Percentiles rank a stretch among this genome's conserved stretches.
These are phyloP conservation scores for Pseudofabraea citricarpa DNA, from an alignment of 2,329 filamentous ascomycete species.

Conservation along the genomic window DNA sequence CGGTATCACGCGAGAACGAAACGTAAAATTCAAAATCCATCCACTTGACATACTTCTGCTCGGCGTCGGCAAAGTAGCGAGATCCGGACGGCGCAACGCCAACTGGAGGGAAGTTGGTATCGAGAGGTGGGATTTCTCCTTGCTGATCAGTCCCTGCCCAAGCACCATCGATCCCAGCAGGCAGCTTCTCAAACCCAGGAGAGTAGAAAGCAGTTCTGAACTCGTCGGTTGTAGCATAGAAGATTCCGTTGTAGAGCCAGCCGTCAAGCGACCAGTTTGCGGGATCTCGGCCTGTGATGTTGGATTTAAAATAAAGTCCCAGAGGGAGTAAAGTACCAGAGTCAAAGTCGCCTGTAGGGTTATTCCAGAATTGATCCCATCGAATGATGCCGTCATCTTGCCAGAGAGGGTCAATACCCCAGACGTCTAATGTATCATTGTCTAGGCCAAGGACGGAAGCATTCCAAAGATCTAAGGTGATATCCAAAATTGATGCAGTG, in stretches of 20 bases:
- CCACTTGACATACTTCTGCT: conserved; percentile 42
- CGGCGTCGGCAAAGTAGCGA: conserved; percentile 37
- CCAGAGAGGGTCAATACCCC: conserved; percentile 6
- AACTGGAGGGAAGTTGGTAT: conserved; percentile 33
- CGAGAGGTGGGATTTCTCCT: conserved; percentile 32
- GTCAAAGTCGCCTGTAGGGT: background rate
- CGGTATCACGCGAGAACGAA: conserved; percentile 41
- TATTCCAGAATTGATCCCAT: conserved; percentile 1
- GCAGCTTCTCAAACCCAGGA: conserved; percentile 40
- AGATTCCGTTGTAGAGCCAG: conserved; percentile 51
- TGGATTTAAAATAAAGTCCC: conserved; percentile 37
- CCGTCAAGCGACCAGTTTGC: conserved; percentile 44
- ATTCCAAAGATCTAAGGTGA: conserved; percentile 40
- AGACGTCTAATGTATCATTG: conserved; percentile 37
- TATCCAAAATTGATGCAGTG: conserved; percentile 31
- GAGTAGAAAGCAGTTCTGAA: conserved; percentile 40
- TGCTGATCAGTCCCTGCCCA: conserved; percentile 40
- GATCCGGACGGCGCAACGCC: conserved; percentile 33
- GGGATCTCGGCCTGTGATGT: conserved; percentile 46
- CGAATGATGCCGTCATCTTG: conserved; percentile 1
- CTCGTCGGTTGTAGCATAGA: conserved; percentile 43
- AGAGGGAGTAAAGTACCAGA: conserved; percentile 38
- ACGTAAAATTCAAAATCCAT: conserved; percentile 50
- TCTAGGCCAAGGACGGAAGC: conserved; percentile 32
- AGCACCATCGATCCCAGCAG: conserved; percentile 40